phyloP scores from a whole-genome alignment of 78 protist genomes.

The Dictyostelium purpureum region DNA sequence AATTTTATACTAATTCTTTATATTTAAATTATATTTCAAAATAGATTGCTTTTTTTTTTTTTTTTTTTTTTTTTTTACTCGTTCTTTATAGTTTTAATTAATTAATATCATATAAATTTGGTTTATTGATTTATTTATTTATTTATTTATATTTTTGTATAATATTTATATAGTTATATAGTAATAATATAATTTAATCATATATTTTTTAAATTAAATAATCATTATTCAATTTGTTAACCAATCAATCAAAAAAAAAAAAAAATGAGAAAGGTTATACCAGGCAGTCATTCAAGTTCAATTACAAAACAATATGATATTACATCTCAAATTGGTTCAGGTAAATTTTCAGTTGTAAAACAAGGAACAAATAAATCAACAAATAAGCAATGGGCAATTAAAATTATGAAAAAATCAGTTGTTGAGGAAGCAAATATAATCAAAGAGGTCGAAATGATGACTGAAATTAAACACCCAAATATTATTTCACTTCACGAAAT shows the following conservation, averaged over 20 bases:
- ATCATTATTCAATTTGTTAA: not conserved
- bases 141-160: slow-evolving; percentile 6
- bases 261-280: slow-evolving; percentile 5
- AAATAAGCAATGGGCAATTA: slow-evolving; percentile 64
- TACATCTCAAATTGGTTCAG: slow-evolving; percentile 57
- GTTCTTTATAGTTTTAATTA: not conserved
- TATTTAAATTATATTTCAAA: no score
- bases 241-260: not conserved
- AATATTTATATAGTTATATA: not conserved
- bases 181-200: not conserved
- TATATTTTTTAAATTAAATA: not conserved
- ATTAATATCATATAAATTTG: not conserved
- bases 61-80: not conserved
- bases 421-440: slow-evolving; percentile 60
- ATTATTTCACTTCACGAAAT: slow-evolving; percentile 56
- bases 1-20: no score
- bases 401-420: slow-evolving; percentile 59
- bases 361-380: slow-evolving; percentile 46
- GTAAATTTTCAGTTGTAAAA: slow-evolving; percentile 77
- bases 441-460: slow-evolving; percentile 79
- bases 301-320: slow-evolving; percentile 49
- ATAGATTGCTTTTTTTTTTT: not conserved
- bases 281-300: slow-evolving; percentile 13
- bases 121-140: not conserved
- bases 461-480: slow-evolving; percentile 58